Evolutionary conservation across 805 yeast genomes (phyloP), one percentile per base, ranked within the genome.

Genomic region (Candida silvatica): DNA sequence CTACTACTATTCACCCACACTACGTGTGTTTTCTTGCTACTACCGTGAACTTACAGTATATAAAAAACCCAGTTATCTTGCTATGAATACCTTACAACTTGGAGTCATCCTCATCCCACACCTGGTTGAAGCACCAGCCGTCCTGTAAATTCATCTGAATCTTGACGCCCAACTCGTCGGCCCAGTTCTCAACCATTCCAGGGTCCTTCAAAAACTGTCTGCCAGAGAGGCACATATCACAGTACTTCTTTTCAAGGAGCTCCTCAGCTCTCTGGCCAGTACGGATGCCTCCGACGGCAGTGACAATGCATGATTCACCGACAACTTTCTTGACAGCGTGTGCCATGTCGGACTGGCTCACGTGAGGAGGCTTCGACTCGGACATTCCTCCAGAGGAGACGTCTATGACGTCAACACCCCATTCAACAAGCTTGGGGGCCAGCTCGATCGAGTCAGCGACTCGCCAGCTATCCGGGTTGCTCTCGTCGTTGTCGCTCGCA

Each of bases 371-470:
- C 62, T 45, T 17, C 38, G 46, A 38, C 54, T 59, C 29, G 52
- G 44, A 29, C 51, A 39, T 42, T 31, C 77, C 77, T 39, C 79
- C 80, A 6, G 74, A 58, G 1, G 79, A 71, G 29, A 69, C 61
- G 46, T 77, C 82, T 25, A 76, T 41, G 14, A 74, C 52, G 38
- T 71, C 74, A 31, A 76, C 62, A 7, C 73, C 76, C 20, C 36
- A 16, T 17, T 62, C 59, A 14, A 56, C 54, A 6, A 70, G 50
- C 6, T 57, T 40, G n/a, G 59, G 56, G 1, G 67, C 61, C 26
- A 71, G 48, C 37, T 56, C 54, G 22, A 62, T 44, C 3, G 74
- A 52, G 41, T 73, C 77, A 24, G 64, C 64, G 25, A 66, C 48
- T 2, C 51, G 61, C 73, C 75, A 69, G 4, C 61, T 54, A 2